phyloP scores from a whole-genome alignment of 208 protist genomes.

The Acanthamoeba healyi region DNA sequence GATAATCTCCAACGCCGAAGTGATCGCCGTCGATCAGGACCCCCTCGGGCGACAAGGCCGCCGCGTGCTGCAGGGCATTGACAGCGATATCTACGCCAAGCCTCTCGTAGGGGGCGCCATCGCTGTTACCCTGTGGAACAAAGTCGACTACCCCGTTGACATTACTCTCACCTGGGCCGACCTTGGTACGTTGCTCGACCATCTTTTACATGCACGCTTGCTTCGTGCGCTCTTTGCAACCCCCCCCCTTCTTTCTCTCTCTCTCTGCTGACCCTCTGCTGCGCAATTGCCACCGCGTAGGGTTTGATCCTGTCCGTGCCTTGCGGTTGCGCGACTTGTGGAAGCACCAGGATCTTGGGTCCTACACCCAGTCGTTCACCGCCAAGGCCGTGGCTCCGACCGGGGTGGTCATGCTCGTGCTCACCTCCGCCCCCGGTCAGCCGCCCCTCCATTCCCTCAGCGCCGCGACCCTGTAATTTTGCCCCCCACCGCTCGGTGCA shows the following conservation, averaged over 20 bases:
- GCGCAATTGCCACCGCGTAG: no score
- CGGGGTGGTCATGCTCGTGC: background rate
- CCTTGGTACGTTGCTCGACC: background rate
- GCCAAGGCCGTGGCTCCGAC: background rate
- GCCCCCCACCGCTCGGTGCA: no score
- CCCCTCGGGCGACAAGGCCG: constrained; percentile 77
- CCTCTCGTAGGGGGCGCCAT: background rate
- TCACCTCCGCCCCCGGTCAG: background rate
- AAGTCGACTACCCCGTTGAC: background rate
- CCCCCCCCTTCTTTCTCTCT: no score
- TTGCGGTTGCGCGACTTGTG: constrained; percentile 64
- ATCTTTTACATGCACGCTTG: no score
- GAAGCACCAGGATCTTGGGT: constrained; percentile 5
- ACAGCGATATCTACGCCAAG: constrained; percentile 69
- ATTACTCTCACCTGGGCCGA: constrained; percentile 13
- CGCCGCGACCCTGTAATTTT: no score
- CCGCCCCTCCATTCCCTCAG: background rate
- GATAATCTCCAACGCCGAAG: constrained; percentile 75
- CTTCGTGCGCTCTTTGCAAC: no score
- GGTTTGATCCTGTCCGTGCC: background rate
- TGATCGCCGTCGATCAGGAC: constrained; percentile 83
- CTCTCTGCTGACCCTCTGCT: no score
- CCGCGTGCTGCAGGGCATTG: background rate
- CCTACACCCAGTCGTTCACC: background rate
- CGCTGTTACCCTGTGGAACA: constrained; percentile 73